Base-by-base conservation (phyloP, 1,284 basidiomycete genomes). In the Mycena citricolor region DNA sequence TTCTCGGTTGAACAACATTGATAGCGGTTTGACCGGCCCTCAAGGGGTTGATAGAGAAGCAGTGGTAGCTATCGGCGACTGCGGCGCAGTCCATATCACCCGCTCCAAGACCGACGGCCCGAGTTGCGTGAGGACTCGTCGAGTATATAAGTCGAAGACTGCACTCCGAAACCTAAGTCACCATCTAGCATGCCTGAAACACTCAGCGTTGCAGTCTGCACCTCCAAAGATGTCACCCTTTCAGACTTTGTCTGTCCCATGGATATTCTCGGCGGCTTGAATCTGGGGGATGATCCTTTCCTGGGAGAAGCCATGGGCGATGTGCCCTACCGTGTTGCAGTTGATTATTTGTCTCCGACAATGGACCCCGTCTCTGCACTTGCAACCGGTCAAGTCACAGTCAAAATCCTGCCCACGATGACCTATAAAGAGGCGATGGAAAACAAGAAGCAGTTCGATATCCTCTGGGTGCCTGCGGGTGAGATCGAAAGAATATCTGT, bases 381-480 rank as follows among this genome's bases (percentile, higher is more conserved):
- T n/a, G n/a, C n/a, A 19, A 19, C 45, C 32, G 14, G n/a, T n/a
- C n/a, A n/a, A n/a, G 34, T 42, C 8, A 37, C 45, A 3, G 12
- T 21, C 25, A 22, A 36, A 12, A 8, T 53, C 17, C 43, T 31
- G 13, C 49, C 51, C 2, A 54, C 49, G 14, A 20, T 42, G 34
- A 60, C 54, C 6, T 61, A 60, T 31, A 47, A 22, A n/a, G 52
- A 44, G 16, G 52, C 51, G 10, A 19, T 50, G 4, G 44, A 39
- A 17, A 13, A 17, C 4, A 52, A 46, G 14, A 54, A 48, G 35
- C 60, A 61, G 36, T 61, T 54, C 25, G 57, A 60, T 44, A 54
- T 60, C 17, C 14, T 60, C 14, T 52, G 56, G 38, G 52, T 59
- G 26, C 59, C 60, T 2, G 60, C 54, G 37, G 60, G 59, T 59